Evolutionary conservation across 306 rosid species (phyloP), one percentile per base, ranked within the genome.

Genomic region (Ceratonia siliqua): DNA sequence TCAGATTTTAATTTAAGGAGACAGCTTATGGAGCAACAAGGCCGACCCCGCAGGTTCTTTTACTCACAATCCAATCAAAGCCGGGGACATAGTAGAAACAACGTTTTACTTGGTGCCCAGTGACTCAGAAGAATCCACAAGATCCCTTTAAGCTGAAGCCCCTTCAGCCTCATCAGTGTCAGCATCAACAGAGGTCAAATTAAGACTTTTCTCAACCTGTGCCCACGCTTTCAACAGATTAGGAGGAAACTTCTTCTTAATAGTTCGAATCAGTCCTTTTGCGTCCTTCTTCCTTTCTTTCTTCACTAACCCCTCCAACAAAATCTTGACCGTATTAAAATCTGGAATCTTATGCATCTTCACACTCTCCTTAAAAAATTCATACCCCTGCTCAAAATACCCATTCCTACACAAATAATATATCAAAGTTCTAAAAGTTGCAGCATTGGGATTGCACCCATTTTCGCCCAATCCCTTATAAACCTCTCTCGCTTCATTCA

Each of bases 341-440:
- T 86, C 89, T 0, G 92, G 96, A 59, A 90, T 82, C 84, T 71
- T 90, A 55, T 77, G 75, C 79, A 77, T 32, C 83, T 57, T 72
- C 78, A 80, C 92, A 59, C 96, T 90, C 80, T 72, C 84, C 88
- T 88, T 81, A 81, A 86, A 90, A 77, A 88, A 55, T 72, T 57
- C 58, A 25, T 84, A 82, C 62, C 84, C 96, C 43, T 59, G 70
- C 70, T 81, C 89, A 62, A 64, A 82, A 72, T 81, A 70, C 52
- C 46, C 96, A 67, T 25, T 73, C 69, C 55, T 74, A 78, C 96
- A 84, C 27, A 88, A 65, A 68, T 86, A n/a, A 70, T 14, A 82
- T 49, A 90, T 72, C 83, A 79, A 38, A 9, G 82, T 82, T 56
- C 89, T 74, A 65, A 84, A 90, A 12, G 91, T 90, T 3, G 89